phyloP scores from a whole-genome alignment of 2,329 filamentous ascomycete genomes.

The Cordyceps cateniannulata region DNA sequence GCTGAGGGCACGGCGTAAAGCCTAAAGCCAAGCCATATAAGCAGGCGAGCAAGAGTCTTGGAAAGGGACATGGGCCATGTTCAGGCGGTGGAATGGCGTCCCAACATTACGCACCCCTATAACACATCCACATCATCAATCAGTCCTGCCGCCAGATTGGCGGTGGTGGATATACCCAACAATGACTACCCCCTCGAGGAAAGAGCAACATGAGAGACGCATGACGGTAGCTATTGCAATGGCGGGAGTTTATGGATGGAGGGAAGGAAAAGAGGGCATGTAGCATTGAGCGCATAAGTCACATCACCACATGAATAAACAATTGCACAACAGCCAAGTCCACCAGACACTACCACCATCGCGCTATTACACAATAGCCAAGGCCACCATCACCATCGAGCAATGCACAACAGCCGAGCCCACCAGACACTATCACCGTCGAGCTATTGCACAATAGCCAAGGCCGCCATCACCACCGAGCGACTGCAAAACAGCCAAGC shows the following conservation, averaged over 20 bases:
- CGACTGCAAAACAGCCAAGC: too few relatives aligned
- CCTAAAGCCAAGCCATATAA: background rate
- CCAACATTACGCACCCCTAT: slow-evolving; percentile 1
- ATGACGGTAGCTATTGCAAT: background rate
- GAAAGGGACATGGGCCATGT: background rate
- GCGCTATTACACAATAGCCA: too few relatives aligned
- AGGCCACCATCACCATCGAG: too few relatives aligned
- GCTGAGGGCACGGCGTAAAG: slow-evolving; percentile 21
- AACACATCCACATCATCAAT: slow-evolving; percentile 10
- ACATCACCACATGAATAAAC: slow-evolving; percentile 10
- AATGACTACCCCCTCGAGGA: slow-evolving; percentile 7
- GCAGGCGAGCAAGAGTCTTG: background rate
- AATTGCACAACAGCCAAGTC: too few relatives aligned
- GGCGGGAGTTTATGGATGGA: background rate
- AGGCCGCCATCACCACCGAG: too few relatives aligned
- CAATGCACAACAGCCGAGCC: too few relatives aligned
- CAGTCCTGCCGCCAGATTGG: slow-evolving; percentile 3
- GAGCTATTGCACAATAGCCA: too few relatives aligned
- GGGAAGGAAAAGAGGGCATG: background rate
- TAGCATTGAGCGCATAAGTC: slow-evolving; percentile 13
- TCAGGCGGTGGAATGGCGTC: background rate
- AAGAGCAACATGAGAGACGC: background rate
- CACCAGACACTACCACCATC: too few relatives aligned
- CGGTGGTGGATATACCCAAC: slow-evolving; percentile 9
- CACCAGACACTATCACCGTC: too few relatives aligned